A percentile compares a stretch with the other conserved stretches of the same genome.
These are phyloP conservation scores for Lichtheimia ramosa DNA, from an alignment of 371 early-diverging fungal genomes.

Conservation along the genomic window DNA sequence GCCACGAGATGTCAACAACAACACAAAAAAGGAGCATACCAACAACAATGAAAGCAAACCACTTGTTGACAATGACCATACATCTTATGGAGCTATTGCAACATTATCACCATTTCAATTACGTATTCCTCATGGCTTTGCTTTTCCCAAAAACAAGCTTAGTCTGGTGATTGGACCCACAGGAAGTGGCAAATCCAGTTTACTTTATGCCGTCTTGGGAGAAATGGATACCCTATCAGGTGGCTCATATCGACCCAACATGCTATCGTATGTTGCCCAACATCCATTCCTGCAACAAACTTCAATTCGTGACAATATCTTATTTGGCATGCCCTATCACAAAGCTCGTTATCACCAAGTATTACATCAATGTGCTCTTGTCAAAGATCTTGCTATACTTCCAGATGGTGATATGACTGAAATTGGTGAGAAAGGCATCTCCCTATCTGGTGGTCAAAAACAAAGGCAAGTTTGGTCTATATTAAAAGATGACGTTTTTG, in stretches of 20 bases:
- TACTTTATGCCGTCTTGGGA: slow-evolving; percentile 71
- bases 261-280: slow-evolving; percentile 79
- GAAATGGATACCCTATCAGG: slow-evolving; percentile 64
- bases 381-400: slow-evolving; percentile 76
- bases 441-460: slow-evolving; percentile 69
- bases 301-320: slow-evolving; percentile 81
- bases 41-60: not conserved
- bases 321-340: slow-evolving; percentile 77
- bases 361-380: slow-evolving; percentile 63
- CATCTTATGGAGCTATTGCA: slow-evolving; percentile 12
- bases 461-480: slow-evolving; percentile 39
- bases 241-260: not conserved
- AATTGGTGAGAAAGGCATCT: slow-evolving; percentile 81
- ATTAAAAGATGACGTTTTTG: not conserved
- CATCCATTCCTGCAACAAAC: slow-evolving; percentile 83
- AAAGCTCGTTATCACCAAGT: slow-evolving; percentile 65
- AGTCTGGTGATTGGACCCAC: slow-evolving; percentile 69
- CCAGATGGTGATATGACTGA: slow-evolving; percentile 83
- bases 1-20: not conserved
- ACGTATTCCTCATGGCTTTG: slow-evolving; percentile 17
- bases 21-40: not conserved
- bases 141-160: slow-evolving; percentile 66
- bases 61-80: slow-evolving; percentile 13
- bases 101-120: not conserved
- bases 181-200: slow-evolving; percentile 70